Conservation (phyloP, 306 rosid genomes). For the Hippophae gyantsensis region DNA sequence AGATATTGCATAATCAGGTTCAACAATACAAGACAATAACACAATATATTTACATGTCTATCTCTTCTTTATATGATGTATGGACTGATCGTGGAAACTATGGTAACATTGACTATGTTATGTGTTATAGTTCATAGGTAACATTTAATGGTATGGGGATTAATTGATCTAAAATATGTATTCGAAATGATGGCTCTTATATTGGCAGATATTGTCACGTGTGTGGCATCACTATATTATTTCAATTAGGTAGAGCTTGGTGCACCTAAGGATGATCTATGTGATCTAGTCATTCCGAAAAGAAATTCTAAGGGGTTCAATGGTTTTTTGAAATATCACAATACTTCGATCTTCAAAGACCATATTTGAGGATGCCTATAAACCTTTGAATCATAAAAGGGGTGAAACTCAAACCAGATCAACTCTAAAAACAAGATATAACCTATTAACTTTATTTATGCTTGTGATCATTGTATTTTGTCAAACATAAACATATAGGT, state of each 20-base stretch:
- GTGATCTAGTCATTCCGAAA: too few species aligned
- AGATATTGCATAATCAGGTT: conserved; percentile 68
- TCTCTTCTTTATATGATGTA: conserved; percentile 60
- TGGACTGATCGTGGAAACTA: conserved; percentile 55
- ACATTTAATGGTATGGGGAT: conserved; percentile 98
- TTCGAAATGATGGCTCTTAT: conserved; percentile 66
- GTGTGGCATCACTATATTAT: conserved; percentile 69
- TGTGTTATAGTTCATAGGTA: conserved; percentile 88
- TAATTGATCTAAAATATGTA: conserved; percentile 91
- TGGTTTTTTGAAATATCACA: too few species aligned
- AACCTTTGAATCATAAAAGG: too few species aligned
- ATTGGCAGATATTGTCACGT: conserved; percentile 52
- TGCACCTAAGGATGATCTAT: neutral
- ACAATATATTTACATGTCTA: conserved; percentile 36
- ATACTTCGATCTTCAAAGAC: too few species aligned
- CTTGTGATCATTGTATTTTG: too few species aligned
- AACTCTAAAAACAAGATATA: too few species aligned
- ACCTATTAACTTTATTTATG: too few species aligned
- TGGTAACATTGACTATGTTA: conserved; percentile 54
- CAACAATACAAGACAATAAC: conserved; percentile 32
- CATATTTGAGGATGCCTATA: too few species aligned
- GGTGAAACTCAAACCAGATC: too few species aligned
- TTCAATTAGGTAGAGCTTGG: conserved; percentile 14
- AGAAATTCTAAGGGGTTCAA: too few species aligned
- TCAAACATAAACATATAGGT: too few species aligned